Evolutionary conservation across 2,329 filamentous ascomycete genomes (phyloP), one percentile per base, ranked within the genome.

Genomic region (Orbilia ellipsospora): DNA sequence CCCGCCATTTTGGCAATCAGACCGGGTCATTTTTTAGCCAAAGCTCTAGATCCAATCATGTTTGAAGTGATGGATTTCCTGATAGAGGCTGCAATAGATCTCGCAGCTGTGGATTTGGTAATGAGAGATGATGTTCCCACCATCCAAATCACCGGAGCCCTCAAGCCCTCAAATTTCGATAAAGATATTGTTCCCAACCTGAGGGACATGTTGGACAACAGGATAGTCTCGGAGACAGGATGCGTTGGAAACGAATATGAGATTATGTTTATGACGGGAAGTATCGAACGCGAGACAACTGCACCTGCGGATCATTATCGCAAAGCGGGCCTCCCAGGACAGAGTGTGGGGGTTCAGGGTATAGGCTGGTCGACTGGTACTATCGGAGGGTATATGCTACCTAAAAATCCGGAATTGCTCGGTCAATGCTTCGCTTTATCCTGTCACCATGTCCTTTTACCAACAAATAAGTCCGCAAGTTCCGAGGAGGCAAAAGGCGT

Each of bases 371-470:
- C 42, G 23, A 62, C 8, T 50, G 57, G 57, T 50, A 50, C 57
- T 50, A 62, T 51, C 3, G 57, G 42, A 51, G 57, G 42, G 50
- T 62, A 50, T 20, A 31, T 62, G 23, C 42, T 51, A 20, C 20
- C 42, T 13, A 50, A 62, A n/a, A 31, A 51, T 44, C 57, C 57
- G 13, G 42, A 62, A 16, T 15, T 51, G 44, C 42, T 36, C 20
- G 42, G 42, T 31, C 42, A 62, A 31, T 62, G 42, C n/a, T 68
- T 60, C n/a, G 48, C 55, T 42, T 10, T 68, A 18, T 60, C 64
- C 5, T 68, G 48, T 31, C 64, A 68, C 31, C 64, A 68, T 18
- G 48, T 61, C 18, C 56, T 68, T 10, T 13, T 68, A 26, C 64
- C 55, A 26, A 68, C 64, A 0, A 68, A 60, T 31, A 45, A 23